Evolutionary conservation across 2,329 filamentous ascomycete species (phyloP).

Genomic region (Fusarium anguioides): DNA sequence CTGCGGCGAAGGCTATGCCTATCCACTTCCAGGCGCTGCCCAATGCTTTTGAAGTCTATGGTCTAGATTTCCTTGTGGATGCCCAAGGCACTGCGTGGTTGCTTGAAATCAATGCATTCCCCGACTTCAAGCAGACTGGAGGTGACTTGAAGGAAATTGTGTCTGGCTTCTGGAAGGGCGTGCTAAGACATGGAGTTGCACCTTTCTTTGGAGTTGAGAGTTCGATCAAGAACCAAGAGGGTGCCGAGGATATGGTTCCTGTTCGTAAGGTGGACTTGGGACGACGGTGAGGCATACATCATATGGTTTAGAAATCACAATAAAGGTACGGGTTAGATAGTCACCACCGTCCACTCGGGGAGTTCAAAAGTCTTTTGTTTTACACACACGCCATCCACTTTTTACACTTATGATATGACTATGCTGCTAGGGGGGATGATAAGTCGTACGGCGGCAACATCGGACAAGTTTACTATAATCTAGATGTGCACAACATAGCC

Average conservation of each 20-base stretch:
- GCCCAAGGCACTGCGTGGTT: constrained; percentile 73
- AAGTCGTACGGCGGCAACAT: background rate
- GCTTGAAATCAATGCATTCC: constrained; percentile 94
- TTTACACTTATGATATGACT: background rate
- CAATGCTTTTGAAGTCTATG: constrained; percentile 92
- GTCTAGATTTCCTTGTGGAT: constrained; percentile 89
- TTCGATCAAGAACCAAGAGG: constrained; percentile 39
- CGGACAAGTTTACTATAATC: background rate
- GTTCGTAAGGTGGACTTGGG: constrained; percentile 67
- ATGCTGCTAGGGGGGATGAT: background rate
- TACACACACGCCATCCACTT: background rate
- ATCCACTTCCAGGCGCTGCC: constrained; percentile 91
- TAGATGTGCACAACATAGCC: background rate
- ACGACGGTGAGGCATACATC: constrained; percentile 45
- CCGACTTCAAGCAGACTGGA: constrained; percentile 94
- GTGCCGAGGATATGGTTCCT: constrained; percentile 59
- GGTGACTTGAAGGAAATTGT: constrained; percentile 80
- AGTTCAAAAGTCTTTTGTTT: constrained; percentile 26
- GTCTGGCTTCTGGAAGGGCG: constrained; percentile 78
- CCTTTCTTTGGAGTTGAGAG: constrained; percentile 69
- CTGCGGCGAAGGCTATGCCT: constrained; percentile 83
- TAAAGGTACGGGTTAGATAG: background rate
- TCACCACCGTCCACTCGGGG: background rate
- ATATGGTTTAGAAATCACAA: background rate
- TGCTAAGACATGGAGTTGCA: constrained; percentile 73